phyloP scores from a whole-genome alignment of 2,329 filamentous ascomycete genomes.

The Ceratocystis papillata region DNA sequence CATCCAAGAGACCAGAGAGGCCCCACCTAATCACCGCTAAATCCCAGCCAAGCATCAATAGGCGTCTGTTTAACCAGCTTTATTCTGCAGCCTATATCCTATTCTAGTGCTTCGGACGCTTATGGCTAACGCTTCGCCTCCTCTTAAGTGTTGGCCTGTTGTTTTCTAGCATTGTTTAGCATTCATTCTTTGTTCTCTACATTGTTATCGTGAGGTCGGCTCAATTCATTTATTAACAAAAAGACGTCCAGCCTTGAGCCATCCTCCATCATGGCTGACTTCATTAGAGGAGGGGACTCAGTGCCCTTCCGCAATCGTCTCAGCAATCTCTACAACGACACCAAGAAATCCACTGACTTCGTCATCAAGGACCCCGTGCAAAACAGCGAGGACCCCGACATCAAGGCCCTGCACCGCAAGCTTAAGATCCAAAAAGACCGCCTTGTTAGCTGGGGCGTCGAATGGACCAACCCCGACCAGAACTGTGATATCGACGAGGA shows the following conservation, averaged over 20 bases:
- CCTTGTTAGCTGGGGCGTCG: conserved; percentile 66
- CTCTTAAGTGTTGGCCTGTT: neutral
- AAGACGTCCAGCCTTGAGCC: neutral
- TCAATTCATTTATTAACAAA: neutral
- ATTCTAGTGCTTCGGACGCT: neutral
- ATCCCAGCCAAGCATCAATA: neutral
- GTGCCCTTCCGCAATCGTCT: conserved; percentile 32
- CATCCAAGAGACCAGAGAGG: neutral
- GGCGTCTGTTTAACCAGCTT: conserved; percentile 9
- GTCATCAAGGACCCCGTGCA: conserved; percentile 53
- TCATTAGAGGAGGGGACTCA: conserved; percentile 15
- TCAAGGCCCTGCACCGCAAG: conserved; percentile 62
- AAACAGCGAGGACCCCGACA: conserved; percentile 56
- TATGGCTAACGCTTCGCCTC: neutral
- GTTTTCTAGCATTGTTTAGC: neutral
- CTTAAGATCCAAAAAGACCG: conserved; percentile 71
- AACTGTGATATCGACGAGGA: conserved; percentile 61
- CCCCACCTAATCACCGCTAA: neutral
- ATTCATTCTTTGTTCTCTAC: neutral
- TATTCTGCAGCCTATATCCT: conserved; percentile 5
- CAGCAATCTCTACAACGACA: conserved; percentile 68
- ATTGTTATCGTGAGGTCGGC: neutral
- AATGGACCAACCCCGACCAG: conserved; percentile 64
- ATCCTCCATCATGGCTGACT: conserved; percentile 16
- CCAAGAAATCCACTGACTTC: conserved; percentile 66